These are phyloP conservation scores for Sporothrix euskadiensis DNA, from an alignment of 2,329 filamentous ascomycete genomes.

Conservation along the genomic window DNA sequence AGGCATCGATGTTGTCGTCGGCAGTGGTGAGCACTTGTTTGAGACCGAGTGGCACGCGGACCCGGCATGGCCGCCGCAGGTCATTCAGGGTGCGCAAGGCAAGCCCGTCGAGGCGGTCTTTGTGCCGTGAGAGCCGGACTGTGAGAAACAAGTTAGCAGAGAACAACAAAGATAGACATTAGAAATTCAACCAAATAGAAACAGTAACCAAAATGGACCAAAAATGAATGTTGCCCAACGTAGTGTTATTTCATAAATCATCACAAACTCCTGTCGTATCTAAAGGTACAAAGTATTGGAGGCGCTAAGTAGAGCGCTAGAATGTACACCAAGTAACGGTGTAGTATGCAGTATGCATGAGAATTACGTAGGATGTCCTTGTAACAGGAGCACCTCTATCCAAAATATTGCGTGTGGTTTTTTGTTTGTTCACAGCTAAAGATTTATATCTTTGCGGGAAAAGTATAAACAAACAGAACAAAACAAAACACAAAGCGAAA, in stretches of 20 bases:
- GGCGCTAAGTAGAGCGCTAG: background rate
- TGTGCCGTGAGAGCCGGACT: background rate
- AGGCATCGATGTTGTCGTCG: background rate
- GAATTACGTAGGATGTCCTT: background rate
- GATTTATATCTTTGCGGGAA: background rate
- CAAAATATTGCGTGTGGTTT: background rate
- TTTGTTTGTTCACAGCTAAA: background rate
- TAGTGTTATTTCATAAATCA: background rate
- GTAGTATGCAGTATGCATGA: background rate
- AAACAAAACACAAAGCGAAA: background rate
- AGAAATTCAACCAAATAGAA: background rate
- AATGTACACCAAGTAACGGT: background rate
- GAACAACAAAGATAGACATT: background rate
- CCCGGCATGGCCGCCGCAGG: constrained; percentile 11
- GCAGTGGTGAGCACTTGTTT: constrained; percentile 17
- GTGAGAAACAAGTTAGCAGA: background rate
- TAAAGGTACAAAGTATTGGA: background rate
- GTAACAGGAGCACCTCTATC: background rate
- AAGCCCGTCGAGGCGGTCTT: constrained; percentile 10
- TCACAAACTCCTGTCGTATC: background rate
- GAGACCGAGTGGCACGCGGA: constrained; percentile 24
- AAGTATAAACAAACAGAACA: background rate
- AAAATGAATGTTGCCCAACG: background rate
- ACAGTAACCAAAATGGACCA: background rate
- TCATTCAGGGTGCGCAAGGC: constrained; percentile 16